These are phyloP conservation scores for Vairimorpha apis DNA, from an alignment of 371 early-diverging fungal species.

Conservation along the genomic window DNA sequence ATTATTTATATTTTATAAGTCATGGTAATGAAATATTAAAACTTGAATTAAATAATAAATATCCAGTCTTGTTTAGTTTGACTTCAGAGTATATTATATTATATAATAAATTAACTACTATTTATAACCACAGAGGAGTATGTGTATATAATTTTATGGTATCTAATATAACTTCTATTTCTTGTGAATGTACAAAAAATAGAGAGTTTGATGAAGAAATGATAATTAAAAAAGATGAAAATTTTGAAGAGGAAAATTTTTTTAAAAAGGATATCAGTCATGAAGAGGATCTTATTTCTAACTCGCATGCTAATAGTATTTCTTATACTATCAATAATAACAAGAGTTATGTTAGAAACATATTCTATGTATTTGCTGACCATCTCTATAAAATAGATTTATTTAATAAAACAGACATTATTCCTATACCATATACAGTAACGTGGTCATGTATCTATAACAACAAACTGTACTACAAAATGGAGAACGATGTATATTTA, in stretches of 20 bases:
- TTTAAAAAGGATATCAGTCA: too few species aligned
- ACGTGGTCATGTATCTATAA: conserved; percentile 15
- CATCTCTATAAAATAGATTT: conserved; percentile 10
- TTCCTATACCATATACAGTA: background rate
- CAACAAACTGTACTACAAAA: conserved; percentile 12
- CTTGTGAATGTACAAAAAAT: too few species aligned
- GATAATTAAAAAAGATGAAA: too few species aligned
- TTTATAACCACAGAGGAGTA: conserved; percentile 17
- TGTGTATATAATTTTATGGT: conserved; percentile 28
- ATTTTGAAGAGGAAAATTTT: too few species aligned
- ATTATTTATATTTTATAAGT: conserved; percentile 2
- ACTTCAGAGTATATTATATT: conserved; percentile 10
- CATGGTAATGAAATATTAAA: background rate
- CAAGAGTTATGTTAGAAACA: too few species aligned
- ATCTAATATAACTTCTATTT: conserved; percentile 3
- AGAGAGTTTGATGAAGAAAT: too few species aligned
- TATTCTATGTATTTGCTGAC: conserved; percentile 3
- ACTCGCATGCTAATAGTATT: too few species aligned
- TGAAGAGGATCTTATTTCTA: too few species aligned
- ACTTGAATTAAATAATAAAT: background rate
- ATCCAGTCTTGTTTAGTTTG: background rate
- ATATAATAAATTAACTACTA: background rate
- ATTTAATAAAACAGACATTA: background rate
- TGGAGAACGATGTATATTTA: conserved; percentile 10
- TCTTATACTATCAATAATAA: too few species aligned